Evolutionary conservation across 2,329 filamentous ascomycete species (phyloP).

Genomic region (Fusarium napiforme): DNA sequence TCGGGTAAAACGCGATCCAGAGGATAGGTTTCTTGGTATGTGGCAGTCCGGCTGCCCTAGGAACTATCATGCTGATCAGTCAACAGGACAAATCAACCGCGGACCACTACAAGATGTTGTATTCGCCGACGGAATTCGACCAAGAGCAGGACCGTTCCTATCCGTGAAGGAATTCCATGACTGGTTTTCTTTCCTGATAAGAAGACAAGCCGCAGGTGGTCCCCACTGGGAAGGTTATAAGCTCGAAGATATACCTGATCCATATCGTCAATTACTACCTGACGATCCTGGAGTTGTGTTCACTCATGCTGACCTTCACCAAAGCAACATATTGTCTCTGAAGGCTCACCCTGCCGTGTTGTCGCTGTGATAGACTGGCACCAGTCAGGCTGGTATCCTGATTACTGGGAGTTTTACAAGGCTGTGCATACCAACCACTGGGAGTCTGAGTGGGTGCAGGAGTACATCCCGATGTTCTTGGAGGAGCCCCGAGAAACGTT

Average conservation of each 20-base stretch:
- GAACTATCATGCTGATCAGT: rapidly evolving
- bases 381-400: constrained; percentile 29
- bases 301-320: constrained; percentile 10
- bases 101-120: not conserved
- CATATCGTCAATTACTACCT: not conserved
- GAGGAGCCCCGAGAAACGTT: not conserved
- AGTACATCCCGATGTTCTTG: not conserved
- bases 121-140: not conserved
- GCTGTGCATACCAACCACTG: not conserved
- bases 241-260: not conserved
- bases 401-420: constrained; percentile 38
- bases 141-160: not conserved
- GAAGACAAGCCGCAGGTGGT: rapidly evolving
- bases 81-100: not conserved
- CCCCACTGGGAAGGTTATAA: not conserved
- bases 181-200: constrained; percentile 8
- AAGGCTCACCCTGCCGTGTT: not conserved
- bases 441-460: not conserved
- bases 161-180: constrained; percentile 11
- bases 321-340: constrained; percentile 17
- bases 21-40: constrained; percentile 6
- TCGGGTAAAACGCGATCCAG: not conserved
- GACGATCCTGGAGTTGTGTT: not conserved
- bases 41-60: rapidly evolving
- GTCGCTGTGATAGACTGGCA: constrained; percentile 23